Percentiles rank a stretch among this genome's conserved stretches.
Conservation (phyloP, 768 basidiomycete species). For the Phylloporus sp. region DNA sequence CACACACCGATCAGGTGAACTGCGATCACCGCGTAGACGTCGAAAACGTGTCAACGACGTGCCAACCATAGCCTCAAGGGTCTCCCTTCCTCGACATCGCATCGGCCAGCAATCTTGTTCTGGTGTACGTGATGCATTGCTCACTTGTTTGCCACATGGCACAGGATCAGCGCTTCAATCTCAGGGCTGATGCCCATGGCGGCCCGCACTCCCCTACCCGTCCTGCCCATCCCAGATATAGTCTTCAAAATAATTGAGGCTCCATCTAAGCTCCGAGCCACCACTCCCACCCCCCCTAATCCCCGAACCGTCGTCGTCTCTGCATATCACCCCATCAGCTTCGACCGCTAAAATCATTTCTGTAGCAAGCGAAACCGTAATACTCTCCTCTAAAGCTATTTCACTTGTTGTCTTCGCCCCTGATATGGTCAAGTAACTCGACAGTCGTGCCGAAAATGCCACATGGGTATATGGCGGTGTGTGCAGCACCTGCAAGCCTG, state of each 20-base stretch:
- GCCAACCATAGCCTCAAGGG: conserved; percentile 14
- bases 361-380: conserved; percentile 68
- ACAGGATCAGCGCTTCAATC: not conserved
- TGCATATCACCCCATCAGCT: conserved; percentile 61
- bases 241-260: conserved; percentile 59
- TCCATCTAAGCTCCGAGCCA: conserved; percentile 71
- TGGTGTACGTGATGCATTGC: conserved; percentile 1
- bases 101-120: not conserved
- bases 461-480: conserved; percentile 70
- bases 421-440: conserved; percentile 45
- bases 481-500: conserved; percentile 79
- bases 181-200: not conserved
- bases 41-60: conserved; percentile 24
- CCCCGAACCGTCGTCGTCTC: conserved; percentile 58
- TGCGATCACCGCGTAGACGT: conserved; percentile 21
- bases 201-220: not conserved
- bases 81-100: conserved; percentile 8
- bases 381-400: conserved; percentile 64
- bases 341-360: conserved; percentile 82
- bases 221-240: conserved; percentile 73
- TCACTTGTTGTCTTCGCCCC: conserved; percentile 62
- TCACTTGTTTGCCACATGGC: conserved; percentile 1
- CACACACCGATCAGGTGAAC: conserved; percentile 18
- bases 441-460: conserved; percentile 67
- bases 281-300: conserved; percentile 40